Evolutionary conservation across 129 eudicot species (phyloP).

Genomic region (Deinandra increscens): DNA sequence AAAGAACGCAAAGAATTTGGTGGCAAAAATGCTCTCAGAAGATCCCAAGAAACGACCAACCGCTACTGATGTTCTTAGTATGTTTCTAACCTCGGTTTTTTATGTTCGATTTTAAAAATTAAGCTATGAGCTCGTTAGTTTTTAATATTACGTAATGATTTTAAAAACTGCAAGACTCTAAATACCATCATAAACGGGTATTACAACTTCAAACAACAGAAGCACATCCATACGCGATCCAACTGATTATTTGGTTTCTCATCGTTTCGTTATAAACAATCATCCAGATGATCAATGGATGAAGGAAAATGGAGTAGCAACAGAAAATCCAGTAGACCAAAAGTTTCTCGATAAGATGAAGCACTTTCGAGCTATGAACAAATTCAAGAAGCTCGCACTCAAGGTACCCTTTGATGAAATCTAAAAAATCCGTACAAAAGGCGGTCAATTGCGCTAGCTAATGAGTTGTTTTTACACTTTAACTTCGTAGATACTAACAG

Average conservation of each 20-base stretch:
- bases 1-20: conserved; percentile 58
- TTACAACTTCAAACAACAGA: background rate
- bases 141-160: too few relatives aligned
- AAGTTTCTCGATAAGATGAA: conserved; percentile 61
- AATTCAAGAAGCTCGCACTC: conserved; percentile 71
- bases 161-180: background rate
- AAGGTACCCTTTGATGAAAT: conserved; percentile 37
- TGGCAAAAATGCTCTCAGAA: conserved; percentile 57
- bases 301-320: conserved; percentile 68
- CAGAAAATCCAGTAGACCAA: conserved; percentile 65
- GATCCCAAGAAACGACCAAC: conserved; percentile 70
- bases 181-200: background rate
- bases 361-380: conserved; percentile 82
- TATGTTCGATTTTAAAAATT: too few relatives aligned
- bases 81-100: conserved; percentile 17
- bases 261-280: background rate
- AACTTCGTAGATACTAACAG: conserved; percentile 57
- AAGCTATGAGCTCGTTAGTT: too few relatives aligned
- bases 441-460: background rate
- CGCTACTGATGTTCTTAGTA: conserved; percentile 75
- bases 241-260: background rate
- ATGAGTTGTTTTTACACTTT: background rate
- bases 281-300: conserved; percentile 77
- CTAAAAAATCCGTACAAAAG: background rate
- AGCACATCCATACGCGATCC: background rate